Evolutionary conservation across 441 rosid genomes (phyloP), one percentile per base, ranked within the genome.

Genomic region (Aleurites moluccanus): DNA sequence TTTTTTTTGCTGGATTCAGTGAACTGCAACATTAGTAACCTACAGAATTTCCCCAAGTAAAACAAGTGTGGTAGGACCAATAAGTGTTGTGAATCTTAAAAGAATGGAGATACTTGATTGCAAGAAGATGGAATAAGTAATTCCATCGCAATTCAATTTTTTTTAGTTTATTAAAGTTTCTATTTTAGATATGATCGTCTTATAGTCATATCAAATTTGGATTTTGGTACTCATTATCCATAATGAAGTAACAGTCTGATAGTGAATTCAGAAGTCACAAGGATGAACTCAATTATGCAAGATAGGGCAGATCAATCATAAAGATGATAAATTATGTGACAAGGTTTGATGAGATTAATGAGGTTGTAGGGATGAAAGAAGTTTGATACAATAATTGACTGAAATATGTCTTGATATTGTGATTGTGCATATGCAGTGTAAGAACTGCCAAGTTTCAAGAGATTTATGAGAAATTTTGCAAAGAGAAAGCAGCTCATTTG

Each of bases 391-490:
- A 47, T 33, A n/a, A n/a, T n/a, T n/a, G 27, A 20, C 13, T 1
- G 8, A 16, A 33, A 63, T 69, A 3, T 23, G 33, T 30, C 64
- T 69, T 60, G 78, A 35, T 55, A 71, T 6, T 74, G 20, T 56
- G n/a, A 75, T 75, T 79, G 25, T 28, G 27, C 73, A 49, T 72
- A 40, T 88, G 77, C 83, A 94, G 97, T 86, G 89, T 77, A 97
- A 91, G 79, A 87, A 69, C 87, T 72, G 84, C 86, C 53, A 91
- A 88, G 86, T 90, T 88, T 80, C 89, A 90, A 76, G 87, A 82
- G 74, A 83, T 88, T 52, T 77, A 90, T 62, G 89, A 87, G 73
- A 92, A 88, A 72, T 91, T 87, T 76, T 81, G 85, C 83, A 87
- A 89, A 81, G 97, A 92, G 74, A 88, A 86, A 82, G 85, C 78